A percentile compares a stretch with the other conserved stretches of the same genome.
Conservation (phyloP, 345 rosid genomes). For the Bruguiera sexangula region DNA sequence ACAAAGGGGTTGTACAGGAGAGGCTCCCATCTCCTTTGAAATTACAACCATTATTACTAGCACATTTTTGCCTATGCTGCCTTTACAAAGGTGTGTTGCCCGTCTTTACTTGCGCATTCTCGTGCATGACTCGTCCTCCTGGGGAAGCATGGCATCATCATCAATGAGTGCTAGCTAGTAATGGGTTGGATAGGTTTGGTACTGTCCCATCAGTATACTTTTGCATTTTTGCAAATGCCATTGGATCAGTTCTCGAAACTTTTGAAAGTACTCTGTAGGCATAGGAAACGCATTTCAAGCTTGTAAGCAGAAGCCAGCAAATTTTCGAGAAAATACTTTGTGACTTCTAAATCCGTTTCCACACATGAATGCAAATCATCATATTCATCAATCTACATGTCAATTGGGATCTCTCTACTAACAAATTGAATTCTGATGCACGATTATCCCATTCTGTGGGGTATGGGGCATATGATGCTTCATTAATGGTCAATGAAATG, state of each 20-base stretch:
- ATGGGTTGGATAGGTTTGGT: neutral
- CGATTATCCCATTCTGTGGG: too few relatives aligned
- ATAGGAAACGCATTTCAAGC: too few relatives aligned
- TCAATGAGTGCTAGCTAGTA: neutral
- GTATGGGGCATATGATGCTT: too few relatives aligned
- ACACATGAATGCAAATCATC: neutral
- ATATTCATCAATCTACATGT: neutral
- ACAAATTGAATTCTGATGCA: too few relatives aligned
- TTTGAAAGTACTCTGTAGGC: neutral
- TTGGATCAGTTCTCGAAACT: neutral
- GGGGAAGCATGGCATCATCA: conserved; percentile 13
- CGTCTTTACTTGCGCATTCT: neutral
- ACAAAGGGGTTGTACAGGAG: conserved; percentile 6
- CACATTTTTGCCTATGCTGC: neutral
- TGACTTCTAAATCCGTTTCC: neutral
- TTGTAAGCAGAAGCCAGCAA: too few relatives aligned
- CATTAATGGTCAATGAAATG: neutral
- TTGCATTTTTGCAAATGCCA: neutral
- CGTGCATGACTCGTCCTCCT: neutral
- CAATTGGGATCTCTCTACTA: too few relatives aligned
- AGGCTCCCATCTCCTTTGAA: neutral
- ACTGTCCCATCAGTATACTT: neutral
- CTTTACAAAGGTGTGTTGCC: neutral
- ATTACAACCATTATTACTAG: neutral
- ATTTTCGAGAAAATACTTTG: neutral